Conservation (phyloP, 1,139 yeast genomes). For the Yamadazyma sp. region DNA sequence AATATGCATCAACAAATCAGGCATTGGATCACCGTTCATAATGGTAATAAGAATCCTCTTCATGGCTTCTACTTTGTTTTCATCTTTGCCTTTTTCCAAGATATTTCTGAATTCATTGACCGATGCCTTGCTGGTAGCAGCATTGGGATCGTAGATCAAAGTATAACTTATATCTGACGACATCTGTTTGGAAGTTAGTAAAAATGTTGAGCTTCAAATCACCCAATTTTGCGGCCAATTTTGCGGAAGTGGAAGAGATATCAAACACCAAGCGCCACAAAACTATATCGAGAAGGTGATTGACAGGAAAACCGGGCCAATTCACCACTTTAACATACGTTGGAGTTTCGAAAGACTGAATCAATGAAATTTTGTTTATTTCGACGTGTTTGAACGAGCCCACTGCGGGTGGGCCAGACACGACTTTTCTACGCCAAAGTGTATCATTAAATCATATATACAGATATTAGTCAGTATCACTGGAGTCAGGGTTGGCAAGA, state of each 20-base stretch:
- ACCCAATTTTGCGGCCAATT: too few relatives aligned
- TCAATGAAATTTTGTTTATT: slow-evolving; percentile 8
- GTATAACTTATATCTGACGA: slow-evolving; percentile 62
- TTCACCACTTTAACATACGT: not conserved
- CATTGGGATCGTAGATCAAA: slow-evolving; percentile 71
- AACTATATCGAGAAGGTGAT: not conserved
- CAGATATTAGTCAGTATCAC: slow-evolving; percentile 17
- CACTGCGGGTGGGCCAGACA: not conserved
- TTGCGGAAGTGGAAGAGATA: too few relatives aligned
- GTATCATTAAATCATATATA: slow-evolving; percentile 2
- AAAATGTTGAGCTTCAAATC: too few relatives aligned
- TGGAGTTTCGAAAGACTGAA: not conserved
- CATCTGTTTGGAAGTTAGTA: slow-evolving; percentile 11
- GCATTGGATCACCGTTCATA: slow-evolving; percentile 91
- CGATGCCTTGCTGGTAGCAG: slow-evolving; percentile 71
- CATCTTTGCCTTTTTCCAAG: slow-evolving; percentile 89
- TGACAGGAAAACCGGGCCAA: not conserved
- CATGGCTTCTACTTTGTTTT: slow-evolving; percentile 86
- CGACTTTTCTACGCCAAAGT: too few relatives aligned
- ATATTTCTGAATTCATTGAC: slow-evolving; percentile 73
- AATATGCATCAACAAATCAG: slow-evolving; percentile 95
- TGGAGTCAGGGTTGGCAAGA: slow-evolving; percentile 69
- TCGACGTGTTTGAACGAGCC: slow-evolving; percentile 17
- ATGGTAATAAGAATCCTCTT: slow-evolving; percentile 80
- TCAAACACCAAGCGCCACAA: too few relatives aligned